A percentile compares a stretch with the other conserved stretches of the same genome.
phyloP scores from a whole-genome alignment of 2,329 filamentous ascomycete species.

The Trichoderma sp. region DNA sequence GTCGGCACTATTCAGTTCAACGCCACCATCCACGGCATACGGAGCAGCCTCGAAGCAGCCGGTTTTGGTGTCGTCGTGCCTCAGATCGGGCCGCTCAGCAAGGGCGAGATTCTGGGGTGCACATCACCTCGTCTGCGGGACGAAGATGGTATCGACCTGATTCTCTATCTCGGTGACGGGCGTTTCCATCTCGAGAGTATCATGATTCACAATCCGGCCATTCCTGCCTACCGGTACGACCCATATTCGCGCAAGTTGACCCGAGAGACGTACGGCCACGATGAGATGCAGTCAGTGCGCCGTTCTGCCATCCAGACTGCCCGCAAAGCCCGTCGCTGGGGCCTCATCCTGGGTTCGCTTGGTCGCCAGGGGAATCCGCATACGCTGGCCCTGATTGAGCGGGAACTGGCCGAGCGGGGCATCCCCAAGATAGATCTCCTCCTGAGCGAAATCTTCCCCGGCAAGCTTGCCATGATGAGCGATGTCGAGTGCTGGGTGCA shows the following conservation, averaged over 20 bases:
- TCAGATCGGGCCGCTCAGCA: conserved; percentile 88
- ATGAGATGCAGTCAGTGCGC: conserved; percentile 83
- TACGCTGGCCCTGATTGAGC: conserved; percentile 84
- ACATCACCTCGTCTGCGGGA: conserved; percentile 75
- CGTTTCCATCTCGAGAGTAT: conserved; percentile 96
- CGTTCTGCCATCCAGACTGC: conserved; percentile 75
- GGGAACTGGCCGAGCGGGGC: conserved; percentile 66
- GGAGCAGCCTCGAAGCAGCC: conserved; percentile 73
- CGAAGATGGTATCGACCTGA: conserved; percentile 66
- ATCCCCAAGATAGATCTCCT: conserved; percentile 84
- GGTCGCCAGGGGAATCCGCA: conserved; percentile 95
- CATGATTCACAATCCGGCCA: conserved; percentile 95
- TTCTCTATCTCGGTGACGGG: conserved; percentile 89
- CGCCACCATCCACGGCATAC: conserved; percentile 87
- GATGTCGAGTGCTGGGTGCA: conserved; percentile 99
- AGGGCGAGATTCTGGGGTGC: conserved; percentile 96
- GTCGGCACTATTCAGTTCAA: conserved; percentile 99
- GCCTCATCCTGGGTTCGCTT: conserved; percentile 87
- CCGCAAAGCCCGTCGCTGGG: conserved; percentile 82
- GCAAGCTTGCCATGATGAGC: conserved; percentile 87
- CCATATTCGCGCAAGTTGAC: conserved; percentile 92
- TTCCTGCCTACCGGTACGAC: conserved; percentile 94
- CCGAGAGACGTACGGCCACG: conserved; percentile 87
- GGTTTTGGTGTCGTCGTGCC: conserved; percentile 87
- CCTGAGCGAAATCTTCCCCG: conserved; percentile 93